Evolutionary conservation across 495 filamentous ascomycete species (phyloP), one percentile per base, ranked within the genome.

Genomic region (Penicillium simplicissimum): DNA sequence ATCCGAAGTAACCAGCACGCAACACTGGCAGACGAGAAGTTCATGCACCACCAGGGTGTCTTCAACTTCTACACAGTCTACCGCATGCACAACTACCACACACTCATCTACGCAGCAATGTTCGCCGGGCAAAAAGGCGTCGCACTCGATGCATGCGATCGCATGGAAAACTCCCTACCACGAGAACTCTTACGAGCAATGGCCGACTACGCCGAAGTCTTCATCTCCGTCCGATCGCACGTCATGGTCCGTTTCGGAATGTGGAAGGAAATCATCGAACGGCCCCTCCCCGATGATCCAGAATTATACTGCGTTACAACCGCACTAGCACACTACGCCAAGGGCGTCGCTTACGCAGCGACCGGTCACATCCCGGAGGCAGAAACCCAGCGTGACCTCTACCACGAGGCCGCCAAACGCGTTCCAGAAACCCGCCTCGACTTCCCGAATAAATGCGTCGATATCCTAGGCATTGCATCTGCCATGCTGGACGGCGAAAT

Each of bases 401-500:
- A 87, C 59, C 61, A 55, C 3, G 63, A 73, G 17, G 82, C 85
- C 0, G 65, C 74, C 4, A 65, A 78, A 2, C 62, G 56, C 0
- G 83, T 90, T 0, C 81, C 81, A 0, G 60, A 65, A 2, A 4
- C 55, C 54, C 15, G 82, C 70, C 1, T 79, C 77, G 63, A 86
- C 77, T 89, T 84, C 70, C 86, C 86, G 58, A 88, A 87, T 67
- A 86, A 76, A n/a, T 81, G 77, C 42, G 60, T 74, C 17, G 84
- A 87, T 56, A 81, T 87, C 34, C 69, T 90, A 0, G 65, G 64
- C 15, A 76, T 90, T 4, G 87, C 80, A 0, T 64, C 74, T 14
- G 81, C 83, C 5, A 88, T 90, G 87, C 74, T 90, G 4, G 82
- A 87, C 33, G 87, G 87, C 8, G 88, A 90, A 62, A 74, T 90